Base-by-base conservation (phyloP, 2,329 filamentous ascomycete species). In the Emmonsia crescens region DNA sequence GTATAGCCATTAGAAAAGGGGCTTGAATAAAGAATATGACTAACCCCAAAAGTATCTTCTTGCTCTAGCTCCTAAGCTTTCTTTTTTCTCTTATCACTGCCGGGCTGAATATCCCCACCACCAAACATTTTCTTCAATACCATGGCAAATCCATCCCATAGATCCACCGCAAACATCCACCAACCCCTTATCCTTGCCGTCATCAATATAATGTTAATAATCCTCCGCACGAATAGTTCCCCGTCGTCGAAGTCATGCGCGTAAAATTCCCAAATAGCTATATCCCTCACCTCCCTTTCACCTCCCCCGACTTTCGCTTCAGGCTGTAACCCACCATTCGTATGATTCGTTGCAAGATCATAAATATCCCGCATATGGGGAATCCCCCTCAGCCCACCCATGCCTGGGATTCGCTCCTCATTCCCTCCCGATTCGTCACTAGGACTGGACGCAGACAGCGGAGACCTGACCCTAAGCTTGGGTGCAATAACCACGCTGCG, bases 251-350 rank as follows among this genome's bases (percentile, higher is more conserved):
- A 84, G 66, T 87, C 84, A 64, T 85, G 76, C 0, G 79, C 83
- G 69, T 84, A 85, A 52, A 80, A 75, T 69, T 89, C 86, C 81
- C 84, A 87, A 1, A 84, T 71, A 0, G 79, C 80, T 40, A 74
- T 74, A 59, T 79, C 76, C 60, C 69, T 66, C 3, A 69, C 69
- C 57, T 60, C 19, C 63, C 56, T 29, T 59, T 58, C 55, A 67
- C 55, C 61, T 66, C 66, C 64, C 36, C 63, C 65, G 12, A 64
- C 56, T 44, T 62, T 62, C 9, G 46, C 33, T 64, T 29, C 24
- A 29, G 12, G 2, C 31, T 66, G 63, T 48, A 64, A 61, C 16
- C 60, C 55, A 67, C 54, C 60, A 67, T 65, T 62, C 33, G 63
- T 63, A 16, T 65, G 55, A 38, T 61, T 62, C 9, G 42, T 31